phyloP scores from a whole-genome alignment of 1,139 yeast species.

The Yamadazyma kanchanaburiensis region DNA sequence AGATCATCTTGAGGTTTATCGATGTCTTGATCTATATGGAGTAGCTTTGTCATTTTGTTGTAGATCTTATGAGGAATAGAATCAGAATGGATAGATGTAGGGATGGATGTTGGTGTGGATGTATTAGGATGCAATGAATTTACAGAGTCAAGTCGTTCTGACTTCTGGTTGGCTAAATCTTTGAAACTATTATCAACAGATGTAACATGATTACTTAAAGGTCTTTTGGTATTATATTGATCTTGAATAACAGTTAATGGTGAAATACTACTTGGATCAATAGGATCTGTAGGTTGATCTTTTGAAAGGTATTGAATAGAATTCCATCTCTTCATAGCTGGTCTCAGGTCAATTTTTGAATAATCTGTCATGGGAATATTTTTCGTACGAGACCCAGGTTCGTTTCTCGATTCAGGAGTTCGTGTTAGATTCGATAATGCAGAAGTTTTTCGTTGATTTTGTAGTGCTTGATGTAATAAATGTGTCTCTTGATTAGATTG shows the following conservation, averaged over 20 bases:
- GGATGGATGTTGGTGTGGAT: conserved; percentile 2
- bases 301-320: conserved; percentile 14
- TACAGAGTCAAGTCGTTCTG: too few species aligned
- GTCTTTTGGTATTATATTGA: conserved; percentile 26
- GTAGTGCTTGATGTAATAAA: conserved; percentile 13
- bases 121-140: too few species aligned
- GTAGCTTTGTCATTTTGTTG: conserved; percentile 10
- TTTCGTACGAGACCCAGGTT: conserved; percentile 6
- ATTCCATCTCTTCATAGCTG: conserved; percentile 23
- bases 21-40: conserved; percentile 6
- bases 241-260: conserved; percentile 30
- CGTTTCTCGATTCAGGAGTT: too few species aligned
- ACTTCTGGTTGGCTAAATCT: too few species aligned
- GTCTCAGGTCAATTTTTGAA: conserved; percentile 9
- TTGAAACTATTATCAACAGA: conserved; percentile 22
- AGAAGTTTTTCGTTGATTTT: conserved; percentile 4
- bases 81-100: conserved; percentile 4
- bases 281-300: conserved; percentile 2
- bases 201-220: conserved; percentile 12
- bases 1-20: conserved; percentile 26
- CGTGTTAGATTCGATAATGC: conserved; percentile 1
- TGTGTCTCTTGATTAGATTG: conserved; percentile 5
- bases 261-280: conserved; percentile 16
- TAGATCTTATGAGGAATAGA: conserved; percentile 11
- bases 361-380: conserved; percentile 19